These are phyloP conservation scores for Stenocarpella maydis DNA, from an alignment of 2,329 filamentous ascomycete species.

Conservation along the genomic window DNA sequence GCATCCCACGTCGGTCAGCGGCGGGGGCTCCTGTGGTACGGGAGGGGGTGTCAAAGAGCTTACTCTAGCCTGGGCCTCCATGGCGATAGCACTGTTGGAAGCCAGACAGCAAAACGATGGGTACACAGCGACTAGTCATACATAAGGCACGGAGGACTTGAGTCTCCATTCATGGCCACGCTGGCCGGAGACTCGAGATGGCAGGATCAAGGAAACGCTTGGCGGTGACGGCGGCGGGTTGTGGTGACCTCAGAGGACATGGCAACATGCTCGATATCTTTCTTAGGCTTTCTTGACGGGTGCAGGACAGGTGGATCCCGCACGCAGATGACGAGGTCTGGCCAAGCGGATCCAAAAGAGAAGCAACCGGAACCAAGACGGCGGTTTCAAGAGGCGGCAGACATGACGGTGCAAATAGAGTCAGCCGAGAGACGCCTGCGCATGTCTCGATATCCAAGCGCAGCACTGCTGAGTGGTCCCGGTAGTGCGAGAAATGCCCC, in stretches of 20 bases:
- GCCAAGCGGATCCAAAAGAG: constrained; percentile 2
- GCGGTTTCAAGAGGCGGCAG: constrained; percentile 7
- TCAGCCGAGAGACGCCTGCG: constrained; percentile 15
- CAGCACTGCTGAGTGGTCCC: not conserved
- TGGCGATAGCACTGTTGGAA: constrained; percentile 11
- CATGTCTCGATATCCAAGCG: constrained; percentile 12
- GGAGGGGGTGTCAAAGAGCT: not conserved
- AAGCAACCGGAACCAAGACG: not conserved
- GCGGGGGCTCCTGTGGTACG: not conserved
- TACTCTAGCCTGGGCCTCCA: constrained; percentile 35
- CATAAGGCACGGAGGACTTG: constrained; percentile 3
- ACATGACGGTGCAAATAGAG: not conserved
- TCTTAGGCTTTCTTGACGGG: constrained; percentile 10
- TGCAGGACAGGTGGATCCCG: constrained; percentile 18
- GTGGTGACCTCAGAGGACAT: constrained; percentile 14
- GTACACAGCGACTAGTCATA: constrained; percentile 2
- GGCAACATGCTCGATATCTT: constrained; percentile 22
- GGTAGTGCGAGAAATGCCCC: constrained; percentile 2
- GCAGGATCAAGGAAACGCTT: constrained; percentile 4
- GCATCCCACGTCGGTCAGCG: constrained; percentile 29
- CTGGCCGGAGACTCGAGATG: constrained; percentile 1
- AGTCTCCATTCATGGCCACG: constrained; percentile 9
- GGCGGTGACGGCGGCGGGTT: constrained; percentile 4
- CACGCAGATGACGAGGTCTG: not conserved
- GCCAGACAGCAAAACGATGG: not conserved